phyloP scores from a whole-genome alignment of 2,329 filamentous ascomycete species.

The Fusarium circinatum region DNA sequence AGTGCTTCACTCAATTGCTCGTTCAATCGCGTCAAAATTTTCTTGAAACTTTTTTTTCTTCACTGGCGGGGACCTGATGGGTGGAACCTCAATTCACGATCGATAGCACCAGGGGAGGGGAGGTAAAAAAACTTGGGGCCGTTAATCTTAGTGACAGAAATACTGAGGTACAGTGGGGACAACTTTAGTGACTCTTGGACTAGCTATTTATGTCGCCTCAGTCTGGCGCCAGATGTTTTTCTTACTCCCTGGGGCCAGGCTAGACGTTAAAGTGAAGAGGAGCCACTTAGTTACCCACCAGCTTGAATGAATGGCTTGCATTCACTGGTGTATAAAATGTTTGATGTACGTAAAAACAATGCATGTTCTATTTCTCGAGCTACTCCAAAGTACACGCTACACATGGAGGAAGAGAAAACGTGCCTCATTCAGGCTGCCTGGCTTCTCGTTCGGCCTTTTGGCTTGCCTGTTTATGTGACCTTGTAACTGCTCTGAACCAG shows the following conservation, averaged over 20 bases:
- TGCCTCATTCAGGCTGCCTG: neutral
- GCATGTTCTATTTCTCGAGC: accelerated
- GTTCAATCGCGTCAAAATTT: neutral
- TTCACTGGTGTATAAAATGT: neutral
- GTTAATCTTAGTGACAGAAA: accelerated
- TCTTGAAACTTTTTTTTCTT: neutral
- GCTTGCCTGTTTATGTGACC: neutral
- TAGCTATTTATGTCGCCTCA: accelerated
- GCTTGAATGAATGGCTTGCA: neutral
- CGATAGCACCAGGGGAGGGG: neutral
- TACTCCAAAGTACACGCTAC: accelerated
- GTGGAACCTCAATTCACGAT: neutral
- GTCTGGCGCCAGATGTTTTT: neutral
- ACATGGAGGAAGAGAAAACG: accelerated
- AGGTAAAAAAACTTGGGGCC: neutral
- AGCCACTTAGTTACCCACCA: neutral
- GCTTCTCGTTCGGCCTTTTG: neutral
- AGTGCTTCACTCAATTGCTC: neutral
- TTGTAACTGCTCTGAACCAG: neutral
- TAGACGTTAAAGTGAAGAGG: neutral
- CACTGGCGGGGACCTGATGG: neutral
- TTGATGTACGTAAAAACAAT: neutral
- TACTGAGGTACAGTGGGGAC: accelerated
- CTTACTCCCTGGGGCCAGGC: accelerated
- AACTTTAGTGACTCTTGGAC: accelerated